These are phyloP conservation scores for Sporisorium iseilematis-ciliati DNA, from an alignment of 1,284 basidiomycete genomes.

Conservation along the genomic window DNA sequence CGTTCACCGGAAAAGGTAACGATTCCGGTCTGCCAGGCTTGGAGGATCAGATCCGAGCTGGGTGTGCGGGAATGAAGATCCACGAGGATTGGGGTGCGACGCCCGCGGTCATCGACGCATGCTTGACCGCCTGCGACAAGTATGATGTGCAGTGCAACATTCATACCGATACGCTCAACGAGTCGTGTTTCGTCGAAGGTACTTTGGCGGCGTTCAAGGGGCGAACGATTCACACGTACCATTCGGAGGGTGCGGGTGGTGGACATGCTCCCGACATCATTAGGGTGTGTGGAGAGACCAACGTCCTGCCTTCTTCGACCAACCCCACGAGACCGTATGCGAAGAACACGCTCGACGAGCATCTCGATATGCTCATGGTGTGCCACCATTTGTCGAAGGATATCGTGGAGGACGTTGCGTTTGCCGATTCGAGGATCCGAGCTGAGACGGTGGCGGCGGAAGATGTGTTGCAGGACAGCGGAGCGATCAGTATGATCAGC, in stretches of 20 bases:
- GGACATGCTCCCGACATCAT: constrained; percentile 99
- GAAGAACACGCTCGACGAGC: constrained; percentile 93
- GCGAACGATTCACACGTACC: constrained; percentile 88
- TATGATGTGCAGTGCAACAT: constrained; percentile 98
- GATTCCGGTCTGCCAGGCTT: constrained; percentile 80
- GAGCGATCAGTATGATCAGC: constrained; percentile 94
- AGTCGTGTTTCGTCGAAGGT: constrained; percentile 85
- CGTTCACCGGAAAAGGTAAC: constrained; percentile 83
- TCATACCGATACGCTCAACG: constrained; percentile 85
- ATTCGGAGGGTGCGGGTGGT: constrained; percentile 73
- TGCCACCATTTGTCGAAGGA: constrained; percentile 69
- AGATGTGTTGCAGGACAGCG: constrained; percentile 92
- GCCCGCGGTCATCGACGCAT: constrained; percentile 83
- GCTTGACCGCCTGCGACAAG: constrained; percentile 84
- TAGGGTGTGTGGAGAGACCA: constrained; percentile 87
- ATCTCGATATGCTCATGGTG: constrained; percentile 98
- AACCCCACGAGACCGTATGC: constrained; percentile 96
- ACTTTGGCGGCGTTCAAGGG: constrained; percentile 91
- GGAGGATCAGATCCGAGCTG: constrained; percentile 86
- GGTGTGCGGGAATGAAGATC: constrained; percentile 90
- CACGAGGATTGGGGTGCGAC: constrained; percentile 99
- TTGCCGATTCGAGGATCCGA: constrained; percentile 96
- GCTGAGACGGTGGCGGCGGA: constrained; percentile 97
- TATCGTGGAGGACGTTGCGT: constrained; percentile 87
- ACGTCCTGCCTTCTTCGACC: constrained; percentile 96